Evolutionary conservation across 352 stramenopile species (phyloP).

Genomic region (Phytophthora europaea): DNA sequence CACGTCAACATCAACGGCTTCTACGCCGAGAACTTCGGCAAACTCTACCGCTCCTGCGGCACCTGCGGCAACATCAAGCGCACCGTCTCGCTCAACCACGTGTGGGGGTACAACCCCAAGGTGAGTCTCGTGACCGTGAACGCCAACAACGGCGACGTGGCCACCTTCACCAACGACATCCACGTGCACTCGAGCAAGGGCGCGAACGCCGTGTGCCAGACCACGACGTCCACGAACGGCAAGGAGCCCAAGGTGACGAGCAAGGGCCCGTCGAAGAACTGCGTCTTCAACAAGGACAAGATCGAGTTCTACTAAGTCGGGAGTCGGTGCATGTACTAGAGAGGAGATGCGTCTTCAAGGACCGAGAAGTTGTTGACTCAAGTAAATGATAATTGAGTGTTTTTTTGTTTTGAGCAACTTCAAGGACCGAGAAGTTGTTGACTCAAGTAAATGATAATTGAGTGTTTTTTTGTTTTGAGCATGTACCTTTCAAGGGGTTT

Average conservation of each 20-base stretch:
- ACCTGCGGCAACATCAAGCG: conserved; percentile 43
- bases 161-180: conserved; percentile 42
- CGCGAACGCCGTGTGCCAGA: conserved; percentile 35
- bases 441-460: background rate
- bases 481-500: no score
- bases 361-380: background rate
- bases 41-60: conserved; percentile 42
- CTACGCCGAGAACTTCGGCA: conserved; percentile 53
- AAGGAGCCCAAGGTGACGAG: conserved; percentile 35
- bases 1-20: conserved; percentile 47
- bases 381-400: background rate
- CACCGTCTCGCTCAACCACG: conserved; percentile 43
- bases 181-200: conserved; percentile 41
- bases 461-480: background rate
- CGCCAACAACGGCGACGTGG: conserved; percentile 46
- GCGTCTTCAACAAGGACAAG: conserved; percentile 46
- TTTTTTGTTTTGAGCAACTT: no score
- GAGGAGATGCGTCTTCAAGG: background rate
- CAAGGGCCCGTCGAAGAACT: conserved; percentile 41
- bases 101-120: conserved; percentile 48
- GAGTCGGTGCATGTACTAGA: background rate
- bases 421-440: background rate
- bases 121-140: conserved; percentile 52
- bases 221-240: conserved; percentile 36
- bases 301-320: conserved; percentile 35